These are phyloP conservation scores for Nothophoma quercina DNA, from an alignment of 2,329 filamentous ascomycete genomes.

Conservation along the genomic window DNA sequence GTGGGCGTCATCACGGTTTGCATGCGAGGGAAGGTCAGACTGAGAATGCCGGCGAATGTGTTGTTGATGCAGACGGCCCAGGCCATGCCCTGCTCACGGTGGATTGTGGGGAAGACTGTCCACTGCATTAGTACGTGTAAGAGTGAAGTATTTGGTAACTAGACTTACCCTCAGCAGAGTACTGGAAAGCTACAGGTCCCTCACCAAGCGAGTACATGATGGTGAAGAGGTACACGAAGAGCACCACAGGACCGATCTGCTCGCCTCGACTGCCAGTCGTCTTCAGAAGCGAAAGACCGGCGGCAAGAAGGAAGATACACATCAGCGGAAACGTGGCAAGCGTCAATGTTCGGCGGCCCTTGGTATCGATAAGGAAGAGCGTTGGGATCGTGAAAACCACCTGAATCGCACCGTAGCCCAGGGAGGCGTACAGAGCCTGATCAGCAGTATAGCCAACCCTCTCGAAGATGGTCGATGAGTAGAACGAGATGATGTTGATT, in stretches of 20 bases:
- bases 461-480: slow-evolving; percentile 79
- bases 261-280: slow-evolving; percentile 25
- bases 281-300: slow-evolving; percentile 47
- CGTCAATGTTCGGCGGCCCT: slow-evolving; percentile 44
- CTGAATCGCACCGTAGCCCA: slow-evolving; percentile 48
- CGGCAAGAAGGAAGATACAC: slow-evolving; percentile 48
- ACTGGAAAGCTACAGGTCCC: slow-evolving; percentile 60
- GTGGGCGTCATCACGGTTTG: slow-evolving; percentile 47
- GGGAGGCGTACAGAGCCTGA: slow-evolving; percentile 46
- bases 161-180: slow-evolving; percentile 50
- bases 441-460: slow-evolving; percentile 36
- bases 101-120: slow-evolving; percentile 50
- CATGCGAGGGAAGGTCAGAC: slow-evolving; percentile 51
- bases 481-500: slow-evolving; percentile 80
- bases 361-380: slow-evolving; percentile 50
- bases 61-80: slow-evolving; percentile 54
- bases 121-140: too few species aligned
- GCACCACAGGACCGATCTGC: slow-evolving; percentile 45
- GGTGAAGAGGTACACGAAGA: slow-evolving; percentile 47
- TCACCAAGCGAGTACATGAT: slow-evolving; percentile 49
- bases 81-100: slow-evolving; percentile 52
- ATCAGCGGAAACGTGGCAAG: slow-evolving; percentile 48
- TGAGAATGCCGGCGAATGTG: slow-evolving; percentile 51
- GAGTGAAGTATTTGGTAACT: too few species aligned
- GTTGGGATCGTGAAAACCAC: slow-evolving; percentile 49